Conservation (phyloP, 176 grass and related monocot species). For the Oryza rufipogon region DNA sequence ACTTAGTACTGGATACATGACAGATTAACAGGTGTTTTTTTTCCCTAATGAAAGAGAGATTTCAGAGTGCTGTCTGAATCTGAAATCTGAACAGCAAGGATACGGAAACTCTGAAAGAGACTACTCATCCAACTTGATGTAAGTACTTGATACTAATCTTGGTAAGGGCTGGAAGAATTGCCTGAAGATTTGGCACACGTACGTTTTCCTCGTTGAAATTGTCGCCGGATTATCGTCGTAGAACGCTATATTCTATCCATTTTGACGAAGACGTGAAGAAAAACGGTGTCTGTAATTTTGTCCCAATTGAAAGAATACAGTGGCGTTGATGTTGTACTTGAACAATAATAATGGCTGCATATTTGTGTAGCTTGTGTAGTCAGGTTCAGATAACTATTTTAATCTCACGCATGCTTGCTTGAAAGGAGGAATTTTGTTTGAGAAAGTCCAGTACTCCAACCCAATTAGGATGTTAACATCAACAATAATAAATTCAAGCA, state of each 20-base stretch:
- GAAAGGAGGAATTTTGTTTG: neutral
- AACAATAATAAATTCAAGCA: neutral
- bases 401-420: neutral
- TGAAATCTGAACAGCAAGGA: neutral
- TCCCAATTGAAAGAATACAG: too few species aligned
- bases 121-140: neutral
- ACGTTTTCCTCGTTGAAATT: neutral
- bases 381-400: neutral
- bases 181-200: neutral
- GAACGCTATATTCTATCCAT: neutral
- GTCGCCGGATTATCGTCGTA: neutral
- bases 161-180: neutral
- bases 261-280: neutral
- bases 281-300: neutral
- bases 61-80: neutral
- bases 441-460: neutral
- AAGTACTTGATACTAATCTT: too few species aligned
- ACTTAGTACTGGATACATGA: neutral
- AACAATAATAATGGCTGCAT: neutral
- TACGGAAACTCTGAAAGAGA: neutral
- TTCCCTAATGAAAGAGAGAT: too few species aligned
- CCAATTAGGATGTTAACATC: neutral
- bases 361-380: neutral
- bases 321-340: neutral
- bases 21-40: neutral